phyloP scores from a whole-genome alignment of 1,139 yeast genomes.

The Kodamaea derodonti region DNA sequence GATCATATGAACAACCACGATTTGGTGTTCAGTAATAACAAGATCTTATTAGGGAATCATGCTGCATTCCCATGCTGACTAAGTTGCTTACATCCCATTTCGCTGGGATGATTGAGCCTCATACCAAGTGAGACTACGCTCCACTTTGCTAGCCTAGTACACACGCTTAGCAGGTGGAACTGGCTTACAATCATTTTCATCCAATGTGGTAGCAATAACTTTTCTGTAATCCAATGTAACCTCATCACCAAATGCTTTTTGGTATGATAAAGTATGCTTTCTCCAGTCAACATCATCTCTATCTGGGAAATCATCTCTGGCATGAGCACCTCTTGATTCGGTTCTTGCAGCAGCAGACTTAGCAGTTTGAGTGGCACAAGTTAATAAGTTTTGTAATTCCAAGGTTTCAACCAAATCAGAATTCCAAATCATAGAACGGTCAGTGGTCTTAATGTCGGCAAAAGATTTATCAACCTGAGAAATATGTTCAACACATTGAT shows the following conservation, averaged over 20 bases:
- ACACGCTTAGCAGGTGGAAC: slow-evolving; percentile 98
- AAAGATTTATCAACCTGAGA: slow-evolving; percentile 71
- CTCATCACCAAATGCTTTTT: slow-evolving; percentile 63
- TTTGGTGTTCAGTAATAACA: too few relatives aligned
- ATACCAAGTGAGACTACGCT: too few relatives aligned
- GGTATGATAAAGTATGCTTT: slow-evolving; percentile 97
- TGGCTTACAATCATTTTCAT: slow-evolving; percentile 87
- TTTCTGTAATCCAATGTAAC: slow-evolving; percentile 82
- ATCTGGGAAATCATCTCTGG: slow-evolving; percentile 94
- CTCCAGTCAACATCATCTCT: slow-evolving; percentile 97
- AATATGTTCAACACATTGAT: slow-evolving; percentile 85
- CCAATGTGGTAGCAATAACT: slow-evolving; percentile 80
- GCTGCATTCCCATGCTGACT: too few relatives aligned
- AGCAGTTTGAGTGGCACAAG: slow-evolving; percentile 97
- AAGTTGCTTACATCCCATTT: too few relatives aligned
- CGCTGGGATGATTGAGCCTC: too few relatives aligned
- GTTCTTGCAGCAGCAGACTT: slow-evolving; percentile 89
- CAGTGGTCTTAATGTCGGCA: slow-evolving; percentile 72
- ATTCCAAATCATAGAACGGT: slow-evolving; percentile 98
- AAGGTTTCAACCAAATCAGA: slow-evolving; percentile 93
- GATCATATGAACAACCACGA: too few relatives aligned
- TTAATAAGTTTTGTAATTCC: slow-evolving; percentile 92
- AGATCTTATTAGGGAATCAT: too few relatives aligned
- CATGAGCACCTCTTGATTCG: slow-evolving; percentile 99
- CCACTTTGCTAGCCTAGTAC: too few relatives aligned